phyloP scores from a whole-genome alignment of 1,284 basidiomycete species.

The Tilletia caries region DNA sequence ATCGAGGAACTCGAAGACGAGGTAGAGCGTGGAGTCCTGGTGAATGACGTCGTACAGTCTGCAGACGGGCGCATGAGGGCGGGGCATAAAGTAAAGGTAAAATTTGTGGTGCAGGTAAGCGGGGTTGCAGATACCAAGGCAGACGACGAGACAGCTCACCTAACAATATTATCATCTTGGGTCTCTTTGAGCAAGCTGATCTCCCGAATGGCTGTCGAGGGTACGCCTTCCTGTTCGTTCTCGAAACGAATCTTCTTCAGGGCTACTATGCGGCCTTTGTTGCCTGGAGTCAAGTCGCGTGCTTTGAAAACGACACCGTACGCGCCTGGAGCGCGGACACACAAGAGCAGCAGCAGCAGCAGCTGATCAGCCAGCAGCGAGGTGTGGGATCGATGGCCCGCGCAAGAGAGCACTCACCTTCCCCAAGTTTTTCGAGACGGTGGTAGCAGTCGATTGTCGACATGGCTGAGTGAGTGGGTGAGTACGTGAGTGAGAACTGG shows the following conservation, averaged over 20 bases:
- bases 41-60: slow-evolving; percentile 95
- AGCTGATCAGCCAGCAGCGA: not conserved
- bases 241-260: slow-evolving; percentile 95
- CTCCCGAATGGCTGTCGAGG: slow-evolving; percentile 93
- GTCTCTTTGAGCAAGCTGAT: slow-evolving; percentile 96
- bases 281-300: slow-evolving; percentile 63
- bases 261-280: slow-evolving; percentile 57
- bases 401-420: not conserved
- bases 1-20: slow-evolving; percentile 93
- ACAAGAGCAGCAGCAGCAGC: not conserved
- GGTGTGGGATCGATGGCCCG: not conserved
- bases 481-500: too few species aligned
- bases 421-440: slow-evolving; percentile 1
- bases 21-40: slow-evolving; percentile 90
- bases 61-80: too few species aligned
- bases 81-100: too few species aligned
- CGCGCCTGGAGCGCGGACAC: slow-evolving; percentile 74
- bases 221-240: slow-evolving; percentile 95
- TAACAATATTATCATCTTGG: slow-evolving; percentile 88
- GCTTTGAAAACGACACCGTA: slow-evolving; percentile 89
- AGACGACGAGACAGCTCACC: too few species aligned
- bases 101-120: slow-evolving; percentile 5
- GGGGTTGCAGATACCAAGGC: not conserved
- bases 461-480: too few species aligned
- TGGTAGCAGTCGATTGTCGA: slow-evolving; percentile 11